Evolutionary conservation across 1,284 basidiomycete species (phyloP).

Genomic region (Trichosporon sp.): DNA sequence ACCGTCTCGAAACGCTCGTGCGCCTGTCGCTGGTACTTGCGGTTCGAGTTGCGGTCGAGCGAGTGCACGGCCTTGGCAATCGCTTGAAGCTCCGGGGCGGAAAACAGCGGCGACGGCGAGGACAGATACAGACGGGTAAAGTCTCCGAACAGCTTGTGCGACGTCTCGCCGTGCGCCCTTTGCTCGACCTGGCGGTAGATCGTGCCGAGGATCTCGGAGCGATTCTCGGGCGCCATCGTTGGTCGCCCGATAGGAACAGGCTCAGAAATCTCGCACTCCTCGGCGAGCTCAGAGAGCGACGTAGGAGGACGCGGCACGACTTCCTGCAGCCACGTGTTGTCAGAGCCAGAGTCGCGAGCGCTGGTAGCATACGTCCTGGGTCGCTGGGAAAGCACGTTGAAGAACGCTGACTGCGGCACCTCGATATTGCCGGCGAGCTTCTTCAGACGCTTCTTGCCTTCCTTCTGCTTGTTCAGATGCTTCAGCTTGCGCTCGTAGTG

Average conservation of each 20-base stretch:
- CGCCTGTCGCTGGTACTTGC: slow-evolving; percentile 10
- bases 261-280: not conserved
- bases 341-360: not conserved
- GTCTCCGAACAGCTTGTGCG: slow-evolving; percentile 23
- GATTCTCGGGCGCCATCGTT: slow-evolving; percentile 14
- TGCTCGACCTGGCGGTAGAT: slow-evolving; percentile 9
- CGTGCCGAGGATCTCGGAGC: slow-evolving; percentile 15
- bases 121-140: slow-evolving; percentile 31
- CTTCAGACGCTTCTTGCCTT: slow-evolving; percentile 81
- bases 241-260: not conserved
- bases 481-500: slow-evolving; percentile 89
- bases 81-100: slow-evolving; percentile 26
- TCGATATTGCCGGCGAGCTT: slow-evolving; percentile 73
- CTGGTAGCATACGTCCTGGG: slow-evolving; percentile 30
- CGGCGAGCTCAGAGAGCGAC: not conserved
- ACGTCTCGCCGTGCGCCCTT: not conserved
- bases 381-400: slow-evolving; percentile 65
- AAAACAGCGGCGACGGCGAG: slow-evolving; percentile 27
- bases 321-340: not conserved
- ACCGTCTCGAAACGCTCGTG: slow-evolving; percentile 25
- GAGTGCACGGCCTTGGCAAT: slow-evolving; percentile 22
- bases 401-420: slow-evolving; percentile 86
- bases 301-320: not conserved
- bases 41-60: slow-evolving; percentile 18
- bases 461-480: slow-evolving; percentile 87